Base-by-base conservation (phyloP, 768 basidiomycete genomes). In the Rhodotorula babjevae region DNA sequence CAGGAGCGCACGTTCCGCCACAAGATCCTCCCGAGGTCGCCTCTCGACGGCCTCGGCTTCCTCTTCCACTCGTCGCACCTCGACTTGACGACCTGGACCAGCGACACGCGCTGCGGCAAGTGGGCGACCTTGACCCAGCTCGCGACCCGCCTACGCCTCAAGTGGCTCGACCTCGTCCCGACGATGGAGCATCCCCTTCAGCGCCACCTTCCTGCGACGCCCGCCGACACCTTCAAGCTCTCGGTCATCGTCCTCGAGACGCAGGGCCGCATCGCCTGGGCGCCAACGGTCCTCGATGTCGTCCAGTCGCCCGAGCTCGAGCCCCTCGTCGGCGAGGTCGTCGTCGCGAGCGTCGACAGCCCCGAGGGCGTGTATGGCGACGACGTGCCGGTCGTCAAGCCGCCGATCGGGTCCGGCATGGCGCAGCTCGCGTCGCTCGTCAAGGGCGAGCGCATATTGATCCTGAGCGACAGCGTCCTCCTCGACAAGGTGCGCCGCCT, bases 121-220 rank as follows among this genome's bases (percentile, higher is more conserved):
- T 73, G 65, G 64, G 60, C 64, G 31, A 69, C 68, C 44, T 57
- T 73, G 40, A 55, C 18, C 3, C 65, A 61, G 7, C 72, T 73
- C 61, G 33, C 72, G 3, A 21, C 29, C 19, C 58, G 52, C 29
- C 61, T 73, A 16, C 47, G 58, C n/a, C 47, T 73, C 55, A 73
- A 67, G 42, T 73, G 72, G 72, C 49, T 73, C 68, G 72, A 73
- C 61, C 64, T 73, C 56, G 72, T 73, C 11, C 72, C 72, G 25
- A 60, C 50, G 1, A 69, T 73, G 55, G 64, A 68, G 46, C 72
- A 73, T 16, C 72, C 72, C 10, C 68, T 73, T 2, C 72, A 69
- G 50, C 68, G 68, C 2, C 72, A 73, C 36, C 68, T 73, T 19
- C 72, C 72, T 11, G 25, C 21, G 0, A 69, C 68, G 2, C 55